Evolutionary conservation across 1,284 basidiomycete species (phyloP), one percentile per base, ranked within the genome.

Genomic region (Cystobasidium sp.): DNA sequence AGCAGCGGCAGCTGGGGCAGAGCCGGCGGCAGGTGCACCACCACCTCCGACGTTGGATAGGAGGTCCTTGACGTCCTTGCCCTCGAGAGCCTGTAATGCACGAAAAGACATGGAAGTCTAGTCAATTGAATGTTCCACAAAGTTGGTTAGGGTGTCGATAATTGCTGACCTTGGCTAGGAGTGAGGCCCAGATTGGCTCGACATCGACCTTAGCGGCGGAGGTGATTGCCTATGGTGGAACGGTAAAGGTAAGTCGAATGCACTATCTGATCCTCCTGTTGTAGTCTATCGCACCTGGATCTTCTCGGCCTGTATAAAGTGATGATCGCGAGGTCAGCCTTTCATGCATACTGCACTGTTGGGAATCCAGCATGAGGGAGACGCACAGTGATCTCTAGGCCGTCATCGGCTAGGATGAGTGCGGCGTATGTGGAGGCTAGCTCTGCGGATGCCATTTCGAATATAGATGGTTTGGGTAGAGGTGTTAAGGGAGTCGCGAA

Each of bases 101-200:
- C 47, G 14, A 22, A 24, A 24, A 18, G 3, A 47, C 41, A 22
- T 10, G 22, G n/a, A 7, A 20, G 31, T 31, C 31, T 5, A 31
- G 31, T 31, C 31, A 31, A 31, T 31, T 31, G 31, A 31, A 5
- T 5, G 31, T 31, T 31, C 31, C 16, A 18, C 8, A n/a, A 55
- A 39, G n/a, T 2, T 24, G 24, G n/a, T 51, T 20, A 51, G 47
- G 47, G 20, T 49, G 20, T 14, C 16, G 39, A 31, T 37, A 20
- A 51, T 14, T 37, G 68, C 75, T 14, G 14, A 77, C 77, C 85
- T 98, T 99, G 80, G 96, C 91, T 82, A 99, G 90, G 80, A 99
- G 91, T 62, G 90, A 85, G 76, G 95, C 94, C 96, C 96, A 99
- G 87, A 99, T 99, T 77, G 94, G 88, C 86, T 99, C 97, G 77